Evolutionary conservation across 2,329 filamentous ascomycete genomes (phyloP).

Genomic region (Thielaviopsis musarum): DNA sequence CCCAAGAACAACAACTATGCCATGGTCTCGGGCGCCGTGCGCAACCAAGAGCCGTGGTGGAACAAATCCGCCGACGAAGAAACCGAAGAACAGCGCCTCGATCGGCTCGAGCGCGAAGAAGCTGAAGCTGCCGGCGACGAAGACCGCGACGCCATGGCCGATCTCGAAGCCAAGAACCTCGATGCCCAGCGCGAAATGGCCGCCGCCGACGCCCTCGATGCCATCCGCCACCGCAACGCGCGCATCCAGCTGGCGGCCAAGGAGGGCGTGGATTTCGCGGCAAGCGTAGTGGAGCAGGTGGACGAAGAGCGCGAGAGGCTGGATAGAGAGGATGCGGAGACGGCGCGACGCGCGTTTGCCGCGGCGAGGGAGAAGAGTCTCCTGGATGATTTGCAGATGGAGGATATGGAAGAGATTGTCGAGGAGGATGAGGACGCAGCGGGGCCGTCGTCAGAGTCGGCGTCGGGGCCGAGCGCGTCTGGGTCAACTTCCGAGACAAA

Average conservation of each 20-base stretch:
- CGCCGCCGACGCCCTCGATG: slow-evolving; percentile 86
- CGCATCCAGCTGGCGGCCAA: slow-evolving; percentile 61
- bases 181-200: slow-evolving; percentile 94
- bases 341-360: slow-evolving; percentile 62
- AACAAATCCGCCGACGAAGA: slow-evolving; percentile 46
- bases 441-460: background rate
- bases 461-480: slow-evolving; percentile 7
- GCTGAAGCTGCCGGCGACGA: slow-evolving; percentile 43
- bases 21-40: slow-evolving; percentile 65
- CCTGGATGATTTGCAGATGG: slow-evolving; percentile 31
- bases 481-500: background rate
- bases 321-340: slow-evolving; percentile 71
- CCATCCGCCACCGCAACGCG: slow-evolving; percentile 84
- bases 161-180: slow-evolving; percentile 81
- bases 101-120: slow-evolving; percentile 65
- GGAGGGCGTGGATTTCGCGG: slow-evolving; percentile 44
- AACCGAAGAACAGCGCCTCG: slow-evolving; percentile 72
- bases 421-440: slow-evolving; percentile 4
- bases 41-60: slow-evolving; percentile 89
- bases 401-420: slow-evolving; percentile 16
- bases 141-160: slow-evolving; percentile 84
- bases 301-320: slow-evolving; percentile 46
- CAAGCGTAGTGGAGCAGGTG: slow-evolving; percentile 31
- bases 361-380: slow-evolving; percentile 37
- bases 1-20: slow-evolving; percentile 88